A percentile compares a stretch with the other conserved stretches of the same genome.
Evolutionary conservation across 2,329 filamentous ascomycete species (phyloP).

Genomic region (Ophiostoma perfectum): DNA sequence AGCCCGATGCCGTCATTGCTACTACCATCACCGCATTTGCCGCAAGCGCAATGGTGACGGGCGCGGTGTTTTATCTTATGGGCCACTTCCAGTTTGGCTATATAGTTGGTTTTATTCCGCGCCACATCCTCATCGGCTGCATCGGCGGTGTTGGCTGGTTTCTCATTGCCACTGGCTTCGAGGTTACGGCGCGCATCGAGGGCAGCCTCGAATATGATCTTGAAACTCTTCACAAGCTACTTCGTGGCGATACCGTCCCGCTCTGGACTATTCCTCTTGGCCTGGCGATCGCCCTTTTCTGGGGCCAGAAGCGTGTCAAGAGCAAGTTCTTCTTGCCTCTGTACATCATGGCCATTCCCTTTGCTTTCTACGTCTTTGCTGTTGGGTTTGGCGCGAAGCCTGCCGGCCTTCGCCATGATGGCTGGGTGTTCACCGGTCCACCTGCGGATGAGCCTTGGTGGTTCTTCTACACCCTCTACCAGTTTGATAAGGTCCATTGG

Average conservation of each 20-base stretch:
- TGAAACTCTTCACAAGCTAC: slow-evolving; percentile 67
- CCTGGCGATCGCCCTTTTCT: slow-evolving; percentile 70
- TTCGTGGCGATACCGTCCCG: slow-evolving; percentile 65
- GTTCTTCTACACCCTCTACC: slow-evolving; percentile 94
- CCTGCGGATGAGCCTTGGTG: slow-evolving; percentile 87
- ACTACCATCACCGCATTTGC: slow-evolving; percentile 92
- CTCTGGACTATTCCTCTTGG: slow-evolving; percentile 78
- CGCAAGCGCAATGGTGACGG: slow-evolving; percentile 84
- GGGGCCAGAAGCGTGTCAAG: slow-evolving; percentile 67
- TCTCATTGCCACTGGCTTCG: slow-evolving; percentile 81
- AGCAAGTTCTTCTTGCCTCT: slow-evolving; percentile 81
- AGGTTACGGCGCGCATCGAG: slow-evolving; percentile 84
- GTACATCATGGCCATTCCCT: slow-evolving; percentile 76
- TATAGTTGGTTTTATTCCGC: slow-evolving; percentile 92
- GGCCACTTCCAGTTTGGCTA: slow-evolving; percentile 83
- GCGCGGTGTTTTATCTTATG: slow-evolving; percentile 85
- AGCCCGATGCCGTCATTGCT: slow-evolving; percentile 80
- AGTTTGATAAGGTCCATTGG: slow-evolving; percentile 78
- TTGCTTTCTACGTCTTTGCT: slow-evolving; percentile 73
- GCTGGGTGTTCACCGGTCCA: slow-evolving; percentile 90
- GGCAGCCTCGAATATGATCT: slow-evolving; percentile 79
- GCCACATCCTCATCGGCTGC: slow-evolving; percentile 93
- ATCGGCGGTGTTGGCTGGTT: slow-evolving; percentile 98
- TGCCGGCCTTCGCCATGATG: slow-evolving; percentile 60
- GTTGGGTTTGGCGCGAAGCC: slow-evolving; percentile 63